Evolutionary conservation across 139 green algal species (phyloP), one percentile per base, ranked within the genome.

Genomic region (Chlamydomonas sphaeroides): DNA sequence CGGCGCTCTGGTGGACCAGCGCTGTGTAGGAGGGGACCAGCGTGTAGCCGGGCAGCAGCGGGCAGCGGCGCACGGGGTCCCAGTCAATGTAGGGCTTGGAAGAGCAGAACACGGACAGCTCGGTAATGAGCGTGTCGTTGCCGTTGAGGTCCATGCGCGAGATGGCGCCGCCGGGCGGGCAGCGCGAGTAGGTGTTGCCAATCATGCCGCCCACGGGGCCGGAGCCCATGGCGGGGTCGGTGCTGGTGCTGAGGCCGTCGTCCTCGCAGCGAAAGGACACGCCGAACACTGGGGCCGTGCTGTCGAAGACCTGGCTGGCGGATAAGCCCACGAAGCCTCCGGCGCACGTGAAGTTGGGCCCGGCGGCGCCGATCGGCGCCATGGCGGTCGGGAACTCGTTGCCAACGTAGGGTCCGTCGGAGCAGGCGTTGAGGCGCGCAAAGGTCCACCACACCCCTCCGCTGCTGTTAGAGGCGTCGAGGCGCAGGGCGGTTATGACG

Each of bases 151-250:
- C 38, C 4, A 72, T 33, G 3, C 18, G 38, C 21, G 38, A 33
- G 39, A 72, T 72, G 21, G 66, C 66, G 23, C 66, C 66, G 66
- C 66, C 66, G 23, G 38, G 14, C 5, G 66, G 66, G 66, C 66
- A 72, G 3, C 25, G 38, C 10, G 23, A 38, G 21, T 2, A 53
- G 17, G 17, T 5, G 26, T 5, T 21, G 38, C 1, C 1, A 10
- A 3, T 17, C 23, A 18, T 21, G 8, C 10, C 39, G 21, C 23
- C 38, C 5, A 10, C 26, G 3, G 38, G 33, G 38, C 66, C 66
- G 21, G 21, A 3, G 3, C 66, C 66, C 18, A 56, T 33, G 5
- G 3, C 25, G 11, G 66, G 66, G 21, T 14, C 20, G 21, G 66
- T 72, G 33, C 38, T 56, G 11, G 21, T 30, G 10, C 6, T 15